Evolutionary conservation across 2,329 filamentous ascomycete genomes (phyloP), one percentile per base, ranked within the genome.

Genomic region (Colletotrichum melonis): DNA sequence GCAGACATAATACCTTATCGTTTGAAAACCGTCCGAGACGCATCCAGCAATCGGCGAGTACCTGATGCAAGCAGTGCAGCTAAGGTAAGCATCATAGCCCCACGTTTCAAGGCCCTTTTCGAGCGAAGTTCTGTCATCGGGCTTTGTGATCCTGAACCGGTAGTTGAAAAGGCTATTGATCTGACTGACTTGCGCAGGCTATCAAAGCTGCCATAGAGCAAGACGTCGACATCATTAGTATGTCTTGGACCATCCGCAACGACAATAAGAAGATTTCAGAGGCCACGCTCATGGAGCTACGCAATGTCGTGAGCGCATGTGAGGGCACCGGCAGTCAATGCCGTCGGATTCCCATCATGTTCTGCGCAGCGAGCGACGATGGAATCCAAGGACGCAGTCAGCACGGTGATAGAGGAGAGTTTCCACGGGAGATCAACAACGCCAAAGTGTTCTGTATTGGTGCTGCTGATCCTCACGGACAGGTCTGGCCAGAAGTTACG

Each of bases 281-380:
- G 35, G 54, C 69, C 1, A 63, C 62, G 7, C 72, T 74, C n/a
- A 75, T 76, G 11, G 56, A 54, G 32, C 76, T 24, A 64, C 71
- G 74, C 11, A 76, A 72, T 1, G 81, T 80, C 1, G 72, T 71
- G 1, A 63, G 73, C 5, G 8, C 42, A 9, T n/a, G 42, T 49
- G 19, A 49, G 42, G 54, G 26, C 54, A 28, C 54, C 54, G 22
- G 54, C 5, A 16, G 12, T 5, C 12, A 11, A n/a, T 24, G 54
- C 54, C 54, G 24, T 24, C 59, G 62, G 28, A 72, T 77, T 6
- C 84, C 84, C 3, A 76, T 84, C 56, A 79, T 85, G 74, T 84
- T 85, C 72, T 84, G 82, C 75, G 78, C 83, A 0, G 78, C 81
- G 0, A 79, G 70, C 7, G 83, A 84, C 69, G 77, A 80, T 55